These are phyloP conservation scores for Candida ponderosae DNA, from an alignment of 805 yeast genomes.

Conservation along the genomic window DNA sequence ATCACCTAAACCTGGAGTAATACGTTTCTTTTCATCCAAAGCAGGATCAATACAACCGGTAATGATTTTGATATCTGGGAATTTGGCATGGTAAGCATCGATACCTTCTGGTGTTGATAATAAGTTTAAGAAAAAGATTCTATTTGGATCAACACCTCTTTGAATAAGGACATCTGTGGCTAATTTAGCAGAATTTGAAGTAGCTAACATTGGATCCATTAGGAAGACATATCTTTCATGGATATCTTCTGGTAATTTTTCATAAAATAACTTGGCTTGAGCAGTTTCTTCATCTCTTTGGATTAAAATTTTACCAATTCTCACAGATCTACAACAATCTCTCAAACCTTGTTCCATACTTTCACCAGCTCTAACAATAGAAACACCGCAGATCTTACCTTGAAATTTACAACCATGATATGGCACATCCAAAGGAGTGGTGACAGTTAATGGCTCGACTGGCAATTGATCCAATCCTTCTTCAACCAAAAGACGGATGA, in stretches of 20 bases:
- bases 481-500: conserved; percentile 88
- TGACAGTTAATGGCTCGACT: conserved; percentile 57
- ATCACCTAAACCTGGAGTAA: conserved; percentile 94
- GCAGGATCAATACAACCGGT: conserved; percentile 92
- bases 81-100: conserved; percentile 62
- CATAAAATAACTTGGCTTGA: conserved; percentile 83
- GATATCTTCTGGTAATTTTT: conserved; percentile 90
- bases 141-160: conserved; percentile 82
- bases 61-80: conserved; percentile 80
- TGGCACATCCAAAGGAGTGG: conserved; percentile 67
- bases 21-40: conserved; percentile 76
- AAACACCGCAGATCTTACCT: conserved; percentile 97
- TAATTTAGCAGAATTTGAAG: conserved; percentile 97
- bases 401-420: conserved; percentile 74
- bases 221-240: conserved; percentile 81
- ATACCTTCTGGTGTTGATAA: conserved; percentile 96
- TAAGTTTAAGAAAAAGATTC: conserved; percentile 84
- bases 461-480: conserved; percentile 94
- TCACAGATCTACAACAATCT: conserved; percentile 93
- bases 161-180: conserved; percentile 86
- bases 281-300: conserved; percentile 99
- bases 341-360: conserved; percentile 98
- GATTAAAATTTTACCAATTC: conserved; percentile 93
- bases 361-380: conserved; percentile 98
- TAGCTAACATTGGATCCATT: conserved; percentile 96